A percentile compares a stretch with the other conserved stretches of the same genome.
These are phyloP conservation scores for Stagonosporopsis chrysanthemi DNA, from an alignment of 2,329 filamentous ascomycete genomes.

Conservation along the genomic window DNA sequence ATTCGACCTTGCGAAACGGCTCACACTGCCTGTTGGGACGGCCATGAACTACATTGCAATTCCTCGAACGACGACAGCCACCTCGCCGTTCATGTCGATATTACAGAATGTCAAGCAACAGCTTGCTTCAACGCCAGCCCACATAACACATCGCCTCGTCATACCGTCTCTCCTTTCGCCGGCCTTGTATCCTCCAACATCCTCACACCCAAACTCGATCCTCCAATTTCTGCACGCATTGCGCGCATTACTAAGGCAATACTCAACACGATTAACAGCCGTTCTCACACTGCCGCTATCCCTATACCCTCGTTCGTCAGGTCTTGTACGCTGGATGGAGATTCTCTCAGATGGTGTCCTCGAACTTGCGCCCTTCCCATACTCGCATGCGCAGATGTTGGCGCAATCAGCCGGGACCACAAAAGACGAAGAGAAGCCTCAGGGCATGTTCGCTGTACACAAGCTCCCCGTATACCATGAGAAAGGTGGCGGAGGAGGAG, in stretches of 20 bases:
- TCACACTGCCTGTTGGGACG: constrained; percentile 51
- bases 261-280: constrained; percentile 70
- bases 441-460: constrained; percentile 86
- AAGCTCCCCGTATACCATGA: constrained; percentile 86
- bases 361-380: constrained; percentile 79
- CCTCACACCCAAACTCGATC: constrained; percentile 74
- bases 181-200: constrained; percentile 76
- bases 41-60: constrained; percentile 61
- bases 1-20: constrained; percentile 61
- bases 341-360: constrained; percentile 83
- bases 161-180: constrained; percentile 88
- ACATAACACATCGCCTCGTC: constrained; percentile 78
- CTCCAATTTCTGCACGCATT: constrained; percentile 83
- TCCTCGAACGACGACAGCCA: constrained; percentile 58
- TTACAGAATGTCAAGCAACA: constrained; percentile 67
- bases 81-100: constrained; percentile 70
- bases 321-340: constrained; percentile 86
- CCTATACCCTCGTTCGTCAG: constrained; percentile 77
- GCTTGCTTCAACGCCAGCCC: constrained; percentile 59
- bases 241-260: constrained; percentile 74
- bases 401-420: constrained; percentile 59
- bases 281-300: constrained; percentile 81
- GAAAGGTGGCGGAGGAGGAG: constrained; percentile 79
- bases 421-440: constrained; percentile 75
- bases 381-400: constrained; percentile 60